Conservation (phyloP, 495 filamentous ascomycete genomes). For the Penicillium maclennaniae region DNA sequence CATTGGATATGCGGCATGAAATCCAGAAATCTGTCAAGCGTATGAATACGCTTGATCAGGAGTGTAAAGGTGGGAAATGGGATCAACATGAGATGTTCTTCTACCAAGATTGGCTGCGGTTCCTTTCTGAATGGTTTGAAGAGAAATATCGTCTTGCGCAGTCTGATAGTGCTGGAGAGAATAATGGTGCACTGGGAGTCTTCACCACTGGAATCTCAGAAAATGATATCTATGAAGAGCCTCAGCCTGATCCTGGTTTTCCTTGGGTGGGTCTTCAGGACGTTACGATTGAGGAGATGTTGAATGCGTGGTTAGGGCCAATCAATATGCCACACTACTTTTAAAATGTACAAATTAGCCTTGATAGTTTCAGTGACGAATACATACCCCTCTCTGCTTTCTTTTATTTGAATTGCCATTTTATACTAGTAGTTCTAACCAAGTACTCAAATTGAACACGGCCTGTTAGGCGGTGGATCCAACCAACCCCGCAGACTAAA, state of each 20-base stretch:
- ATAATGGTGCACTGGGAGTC: slow-evolving; percentile 6
- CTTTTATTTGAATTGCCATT: slow-evolving; percentile 9
- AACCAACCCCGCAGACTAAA: slow-evolving; percentile 3
- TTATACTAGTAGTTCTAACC: slow-evolving; percentile 8
- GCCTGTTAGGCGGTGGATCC: slow-evolving; percentile 9
- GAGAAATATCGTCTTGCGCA: slow-evolving; percentile 12
- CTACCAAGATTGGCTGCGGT: slow-evolving; percentile 10
- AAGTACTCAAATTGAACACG: no score
- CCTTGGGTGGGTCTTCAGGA: no score
- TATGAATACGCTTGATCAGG: slow-evolving; percentile 7
- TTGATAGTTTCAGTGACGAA: no score
- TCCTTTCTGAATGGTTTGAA: slow-evolving; percentile 13
- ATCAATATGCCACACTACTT: no score
- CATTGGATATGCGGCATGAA: slow-evolving; percentile 6
- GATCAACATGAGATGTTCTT: slow-evolving; percentile 10
- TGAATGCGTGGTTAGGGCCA: no score
- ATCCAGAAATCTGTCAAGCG: slow-evolving; percentile 2
- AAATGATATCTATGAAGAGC: no score
- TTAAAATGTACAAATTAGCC: no score
- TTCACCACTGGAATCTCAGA: neutral
- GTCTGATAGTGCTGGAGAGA: slow-evolving; percentile 7
- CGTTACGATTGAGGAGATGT: no score
- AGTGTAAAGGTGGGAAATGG: slow-evolving; percentile 9
- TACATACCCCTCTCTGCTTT: neutral
- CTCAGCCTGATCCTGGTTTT: no score